Evolutionary conservation across 139 green algal species (phyloP).

Genomic region (Astrephomene gubernaculifera): DNA sequence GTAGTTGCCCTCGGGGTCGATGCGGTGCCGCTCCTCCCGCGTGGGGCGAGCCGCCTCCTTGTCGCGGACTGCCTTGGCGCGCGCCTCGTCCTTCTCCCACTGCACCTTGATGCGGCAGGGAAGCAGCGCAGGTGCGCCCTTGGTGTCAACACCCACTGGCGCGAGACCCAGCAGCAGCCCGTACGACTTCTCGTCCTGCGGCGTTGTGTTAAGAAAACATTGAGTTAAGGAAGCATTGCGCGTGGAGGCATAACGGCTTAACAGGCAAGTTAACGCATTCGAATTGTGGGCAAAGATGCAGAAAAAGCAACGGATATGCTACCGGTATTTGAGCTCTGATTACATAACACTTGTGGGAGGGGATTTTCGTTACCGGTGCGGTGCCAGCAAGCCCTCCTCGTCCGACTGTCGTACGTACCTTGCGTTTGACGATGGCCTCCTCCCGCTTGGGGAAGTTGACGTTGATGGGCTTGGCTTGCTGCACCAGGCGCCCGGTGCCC

Average conservation of each 20-base stretch:
- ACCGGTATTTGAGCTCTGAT: no score
- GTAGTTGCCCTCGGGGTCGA: conserved; percentile 72
- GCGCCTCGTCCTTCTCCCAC: conserved; percentile 45
- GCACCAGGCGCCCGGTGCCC: conserved; percentile 15
- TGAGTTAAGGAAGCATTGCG: no score
- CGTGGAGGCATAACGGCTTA: no score
- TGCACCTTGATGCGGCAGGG: conserved; percentile 61
- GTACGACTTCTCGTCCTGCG: conserved; percentile 44
- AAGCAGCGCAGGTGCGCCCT: conserved; percentile 78
- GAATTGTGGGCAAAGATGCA: no score
- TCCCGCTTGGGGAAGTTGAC: conserved; percentile 45
- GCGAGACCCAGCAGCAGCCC: conserved; percentile 54
- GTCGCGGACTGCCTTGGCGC: conserved; percentile 35
- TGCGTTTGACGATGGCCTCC: conserved; percentile 34
- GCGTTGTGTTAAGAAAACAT: no score
- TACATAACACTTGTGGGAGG: no score
- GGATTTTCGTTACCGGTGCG: no score
- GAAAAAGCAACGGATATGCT: no score
- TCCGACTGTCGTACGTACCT: no score
- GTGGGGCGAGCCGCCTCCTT: conserved; percentile 48
- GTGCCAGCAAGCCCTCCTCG: no score
- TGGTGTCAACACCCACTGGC: conserved; percentile 61
- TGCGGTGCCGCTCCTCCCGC: conserved; percentile 39
- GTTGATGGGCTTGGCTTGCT: conserved; percentile 41
- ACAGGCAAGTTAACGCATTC: no score